Percentiles rank a stretch among this genome's conserved stretches.
These are phyloP conservation scores for Strobilomyces confusus DNA, from an alignment of 768 basidiomycete species.

Conservation along the genomic window DNA sequence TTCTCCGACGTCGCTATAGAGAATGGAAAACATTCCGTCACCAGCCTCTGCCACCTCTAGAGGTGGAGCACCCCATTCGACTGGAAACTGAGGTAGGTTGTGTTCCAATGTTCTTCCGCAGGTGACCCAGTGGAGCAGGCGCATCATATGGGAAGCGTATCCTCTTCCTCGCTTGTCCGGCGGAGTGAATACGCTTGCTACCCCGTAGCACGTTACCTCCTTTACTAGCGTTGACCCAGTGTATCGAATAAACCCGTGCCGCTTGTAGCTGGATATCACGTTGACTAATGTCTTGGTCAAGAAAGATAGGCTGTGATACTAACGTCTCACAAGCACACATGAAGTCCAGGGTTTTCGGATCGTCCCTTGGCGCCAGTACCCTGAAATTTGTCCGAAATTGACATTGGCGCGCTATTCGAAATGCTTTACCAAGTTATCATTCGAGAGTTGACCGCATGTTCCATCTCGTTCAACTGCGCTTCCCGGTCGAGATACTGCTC, in stretches of 20 bases:
- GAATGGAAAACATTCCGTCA: conserved; percentile 42
- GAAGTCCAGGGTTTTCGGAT: conserved; percentile 51
- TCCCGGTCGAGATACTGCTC: conserved; percentile 47
- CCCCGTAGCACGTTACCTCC: conserved; percentile 43
- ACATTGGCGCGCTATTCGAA: background rate
- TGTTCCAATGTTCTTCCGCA: conserved; percentile 30
- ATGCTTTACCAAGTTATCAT: conserved; percentile 46
- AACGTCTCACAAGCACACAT: conserved; percentile 63
- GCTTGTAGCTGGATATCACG: conserved; percentile 29
- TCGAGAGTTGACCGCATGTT: conserved; percentile 43
- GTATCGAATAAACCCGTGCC: conserved; percentile 31
- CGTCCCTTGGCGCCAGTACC: conserved; percentile 53
- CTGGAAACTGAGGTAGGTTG: conserved; percentile 36
- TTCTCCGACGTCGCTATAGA: conserved; percentile 52
- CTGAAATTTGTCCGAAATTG: conserved; percentile 27
- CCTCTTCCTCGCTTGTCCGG: conserved; percentile 46
- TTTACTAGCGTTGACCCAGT: conserved; percentile 20
- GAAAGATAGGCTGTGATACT: conserved; percentile 13
- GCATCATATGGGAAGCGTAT: conserved; percentile 62
- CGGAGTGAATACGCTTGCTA: conserved; percentile 58
- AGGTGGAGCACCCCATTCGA: conserved; percentile 43
- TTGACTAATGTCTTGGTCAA: background rate
- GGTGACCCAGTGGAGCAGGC: conserved; percentile 54
- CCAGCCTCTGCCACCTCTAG: conserved; percentile 30
- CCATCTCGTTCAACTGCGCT: conserved; percentile 35